phyloP scores from a whole-genome alignment of 345 rosid species.

The Microthlaspi erraticum region DNA sequence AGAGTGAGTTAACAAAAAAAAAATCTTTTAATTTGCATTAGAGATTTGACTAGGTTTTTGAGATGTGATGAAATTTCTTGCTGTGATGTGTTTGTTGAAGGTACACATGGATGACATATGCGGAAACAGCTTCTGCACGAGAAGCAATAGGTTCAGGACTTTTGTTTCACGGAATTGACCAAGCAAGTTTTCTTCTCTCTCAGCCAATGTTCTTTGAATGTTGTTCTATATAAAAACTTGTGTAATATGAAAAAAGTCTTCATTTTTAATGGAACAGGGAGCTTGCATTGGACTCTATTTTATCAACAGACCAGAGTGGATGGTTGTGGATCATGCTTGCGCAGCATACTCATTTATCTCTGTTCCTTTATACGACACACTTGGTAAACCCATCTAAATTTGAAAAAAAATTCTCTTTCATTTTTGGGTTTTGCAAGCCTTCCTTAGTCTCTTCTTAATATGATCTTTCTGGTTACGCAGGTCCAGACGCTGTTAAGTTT shows the following conservation, averaged over 20 bases:
- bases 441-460: conserved; percentile 28
- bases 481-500: conserved; percentile 89
- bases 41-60: background rate
- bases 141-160: conserved; percentile 92
- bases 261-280: conserved; percentile 59
- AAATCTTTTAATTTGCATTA: background rate
- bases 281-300: conserved; percentile 72
- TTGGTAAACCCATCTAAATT: conserved; percentile 56
- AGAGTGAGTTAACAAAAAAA: conserved; percentile 62
- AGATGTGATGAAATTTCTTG: background rate
- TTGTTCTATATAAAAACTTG: background rate
- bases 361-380: conserved; percentile 92
- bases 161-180: conserved; percentile 56
- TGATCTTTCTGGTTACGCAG: conserved; percentile 46
- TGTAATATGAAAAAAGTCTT: conserved; percentile 1
- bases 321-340: conserved; percentile 93
- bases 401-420: background rate
- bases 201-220: background rate
- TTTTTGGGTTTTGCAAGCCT: background rate
- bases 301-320: conserved; percentile 90
- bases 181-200: conserved; percentile 49
- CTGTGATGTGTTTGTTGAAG: conserved; percentile 47
- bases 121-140: conserved; percentile 72
- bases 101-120: conserved; percentile 92
- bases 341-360: conserved; percentile 89